phyloP scores from a whole-genome alignment of 805 yeast genomes.

The Saccharomycopsis sp. region DNA sequence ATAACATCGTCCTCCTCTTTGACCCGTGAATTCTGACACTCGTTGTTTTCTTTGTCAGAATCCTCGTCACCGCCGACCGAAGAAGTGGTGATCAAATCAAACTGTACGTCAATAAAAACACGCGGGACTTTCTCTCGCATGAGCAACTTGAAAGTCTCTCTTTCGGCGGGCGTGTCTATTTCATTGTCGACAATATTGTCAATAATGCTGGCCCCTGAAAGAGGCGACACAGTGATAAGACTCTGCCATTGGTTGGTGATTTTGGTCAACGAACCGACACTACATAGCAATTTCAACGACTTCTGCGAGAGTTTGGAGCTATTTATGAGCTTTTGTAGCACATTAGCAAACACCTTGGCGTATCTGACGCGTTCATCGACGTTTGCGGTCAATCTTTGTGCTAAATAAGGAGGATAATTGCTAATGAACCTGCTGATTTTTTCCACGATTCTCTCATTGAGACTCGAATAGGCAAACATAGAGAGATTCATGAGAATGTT shows the following conservation, averaged over 20 bases:
- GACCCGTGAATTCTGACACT: background rate
- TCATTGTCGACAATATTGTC: background rate
- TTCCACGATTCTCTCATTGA: background rate
- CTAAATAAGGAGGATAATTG: background rate
- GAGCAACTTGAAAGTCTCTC: background rate
- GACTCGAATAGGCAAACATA: background rate
- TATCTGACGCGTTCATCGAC: background rate
- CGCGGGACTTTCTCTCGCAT: background rate
- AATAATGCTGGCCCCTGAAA: background rate
- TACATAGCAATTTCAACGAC: background rate
- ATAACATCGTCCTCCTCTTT: background rate
- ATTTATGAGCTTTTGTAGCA: background rate
- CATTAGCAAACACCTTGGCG: background rate
- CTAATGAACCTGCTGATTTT: background rate
- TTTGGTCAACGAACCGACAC: background rate
- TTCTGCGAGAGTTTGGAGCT: background rate
- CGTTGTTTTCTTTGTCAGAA: slow-evolving; percentile 5
- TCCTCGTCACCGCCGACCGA: background rate
- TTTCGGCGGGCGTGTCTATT: background rate
- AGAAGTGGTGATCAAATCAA: background rate
- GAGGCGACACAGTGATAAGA: background rate
- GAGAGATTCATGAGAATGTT: slow-evolving; percentile 1
- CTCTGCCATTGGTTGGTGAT: background rate
- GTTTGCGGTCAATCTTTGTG: background rate
- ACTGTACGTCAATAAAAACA: background rate